Base-by-base conservation (phyloP, 73 alveolate species). In the Paramecium caudatum region DNA sequence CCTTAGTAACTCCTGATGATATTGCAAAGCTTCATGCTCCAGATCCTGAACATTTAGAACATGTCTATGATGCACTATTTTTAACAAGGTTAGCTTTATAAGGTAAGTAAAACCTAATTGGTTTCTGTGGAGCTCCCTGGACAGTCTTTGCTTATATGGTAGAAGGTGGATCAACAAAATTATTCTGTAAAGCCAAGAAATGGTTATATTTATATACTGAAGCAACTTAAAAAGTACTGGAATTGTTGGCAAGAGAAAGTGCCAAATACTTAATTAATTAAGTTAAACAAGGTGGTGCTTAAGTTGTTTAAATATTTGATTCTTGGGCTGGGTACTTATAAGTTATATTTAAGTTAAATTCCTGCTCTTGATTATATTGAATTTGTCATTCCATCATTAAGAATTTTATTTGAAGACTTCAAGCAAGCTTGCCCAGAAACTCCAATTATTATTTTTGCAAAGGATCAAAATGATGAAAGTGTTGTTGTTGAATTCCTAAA, bases 91-190 rank as follows among this genome's bases (percentile, higher is more conserved):
- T 85, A 47, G 92, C 94, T 27, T 78, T 94, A 13, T 37, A 92
- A 62, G 97, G 97, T 19, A 50, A 78, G 9, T 80, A 43, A 21
- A 43, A 34, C 21, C 23, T 93, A 19, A 92, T 91, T 46, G 97
- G 97, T 30, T 94, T 94, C 46, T 61, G 91, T 13, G 97, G 97
- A 30, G 97, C 95, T 45, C 97, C 97, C 33, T 94, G 95, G 94
- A 94, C 97, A 15, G 65, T 94, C 13, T 68, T 93, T 41, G 84
- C 96, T 21, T 94, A 94, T 63, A 91, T 94, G 96, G 55, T 94
- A 8, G 97, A 94, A 92, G 97, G 97, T 1, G 94, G 95, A 8
- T 47, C 92, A 3, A 69, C 95, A 2, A 82, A 69, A 19, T 36
- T 80, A 48, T 94, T 90, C 41, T 30, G 94, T 1, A 94, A 94